A percentile compares a stretch with the other conserved stretches of the same genome.
Conservation (phyloP, 2,329 filamentous ascomycete genomes). For the Colletotrichum sp. region DNA sequence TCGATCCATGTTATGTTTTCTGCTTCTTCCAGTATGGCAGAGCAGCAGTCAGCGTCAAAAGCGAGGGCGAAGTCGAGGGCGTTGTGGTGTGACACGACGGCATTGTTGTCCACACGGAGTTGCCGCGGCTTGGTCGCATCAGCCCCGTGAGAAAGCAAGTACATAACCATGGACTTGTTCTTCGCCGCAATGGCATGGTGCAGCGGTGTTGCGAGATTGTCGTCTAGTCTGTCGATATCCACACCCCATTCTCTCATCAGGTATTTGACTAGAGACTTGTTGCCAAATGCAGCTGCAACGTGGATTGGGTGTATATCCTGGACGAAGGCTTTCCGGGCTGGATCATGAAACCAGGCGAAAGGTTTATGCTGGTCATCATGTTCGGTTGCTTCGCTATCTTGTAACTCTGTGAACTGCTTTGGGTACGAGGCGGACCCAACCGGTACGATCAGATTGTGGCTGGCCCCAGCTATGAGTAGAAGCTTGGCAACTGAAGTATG, state of each 20-base stretch:
- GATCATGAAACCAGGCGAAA: too few species aligned
- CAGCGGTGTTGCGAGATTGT: background rate
- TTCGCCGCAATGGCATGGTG: background rate
- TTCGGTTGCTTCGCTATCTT: too few species aligned
- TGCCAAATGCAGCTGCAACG: background rate
- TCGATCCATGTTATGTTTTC: too few species aligned
- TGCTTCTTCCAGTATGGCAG: accelerated
- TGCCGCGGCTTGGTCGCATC: background rate
- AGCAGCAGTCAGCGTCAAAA: too few species aligned
- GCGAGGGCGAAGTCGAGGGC: background rate
- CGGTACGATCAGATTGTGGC: too few species aligned
- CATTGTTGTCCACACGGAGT: background rate
- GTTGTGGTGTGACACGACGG: background rate
- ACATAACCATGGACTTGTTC: background rate
- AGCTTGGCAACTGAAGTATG: too few species aligned
- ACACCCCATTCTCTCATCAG: background rate
- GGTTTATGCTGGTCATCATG: too few species aligned
- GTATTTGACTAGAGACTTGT: background rate
- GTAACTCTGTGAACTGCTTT: too few species aligned
- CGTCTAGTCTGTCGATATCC: background rate
- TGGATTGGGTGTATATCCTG: background rate
- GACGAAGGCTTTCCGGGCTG: too few species aligned
- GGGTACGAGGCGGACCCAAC: too few species aligned
- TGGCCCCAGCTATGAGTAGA: too few species aligned
- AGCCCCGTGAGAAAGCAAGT: background rate